phyloP scores from a whole-genome alignment of 345 rosid genomes.

The Eutrema japonicum region DNA sequence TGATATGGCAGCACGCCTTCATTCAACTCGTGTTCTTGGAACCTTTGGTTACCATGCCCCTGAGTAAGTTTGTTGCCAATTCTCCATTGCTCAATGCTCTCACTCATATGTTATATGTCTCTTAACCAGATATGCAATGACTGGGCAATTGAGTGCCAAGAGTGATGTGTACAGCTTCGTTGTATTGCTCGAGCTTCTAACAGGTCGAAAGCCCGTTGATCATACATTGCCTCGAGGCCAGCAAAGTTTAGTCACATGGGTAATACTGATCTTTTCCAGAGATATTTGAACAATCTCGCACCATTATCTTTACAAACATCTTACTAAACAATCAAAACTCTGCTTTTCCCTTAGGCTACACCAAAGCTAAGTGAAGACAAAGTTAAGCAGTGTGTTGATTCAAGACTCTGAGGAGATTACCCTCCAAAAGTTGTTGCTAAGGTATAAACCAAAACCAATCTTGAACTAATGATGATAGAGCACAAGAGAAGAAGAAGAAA shows the following conservation, averaged over 20 bases:
- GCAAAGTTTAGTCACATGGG: constrained; percentile 84
- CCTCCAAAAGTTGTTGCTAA: constrained; percentile 90
- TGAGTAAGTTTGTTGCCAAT: constrained; percentile 57
- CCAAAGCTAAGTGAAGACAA: constrained; percentile 89
- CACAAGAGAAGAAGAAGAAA: not conserved
- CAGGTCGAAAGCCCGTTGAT: constrained; percentile 90
- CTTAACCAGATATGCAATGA: constrained; percentile 76
- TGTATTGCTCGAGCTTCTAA: constrained; percentile 83
- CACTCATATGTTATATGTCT: not conserved
- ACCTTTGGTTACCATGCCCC: constrained; percentile 80
- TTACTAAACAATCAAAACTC: constrained; percentile 8
- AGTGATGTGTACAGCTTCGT: constrained; percentile 84
- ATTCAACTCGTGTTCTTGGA: constrained; percentile 74
- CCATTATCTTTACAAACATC: not conserved
- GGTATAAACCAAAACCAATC: constrained; percentile 45
- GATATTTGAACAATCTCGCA: not conserved
- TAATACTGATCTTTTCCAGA: constrained; percentile 35
- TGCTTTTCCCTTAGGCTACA: constrained; percentile 55
- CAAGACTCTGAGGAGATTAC: constrained; percentile 78
- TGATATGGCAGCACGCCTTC: constrained; percentile 77
- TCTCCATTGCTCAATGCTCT: constrained; percentile 13
- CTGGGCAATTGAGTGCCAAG: constrained; percentile 86
- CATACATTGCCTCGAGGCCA: constrained; percentile 90
- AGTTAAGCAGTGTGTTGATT: constrained; percentile 81
- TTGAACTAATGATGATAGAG: not conserved